Conservation (phyloP, 2,329 filamentous ascomycete genomes). For the Ophiostoma triangulosporum region DNA sequence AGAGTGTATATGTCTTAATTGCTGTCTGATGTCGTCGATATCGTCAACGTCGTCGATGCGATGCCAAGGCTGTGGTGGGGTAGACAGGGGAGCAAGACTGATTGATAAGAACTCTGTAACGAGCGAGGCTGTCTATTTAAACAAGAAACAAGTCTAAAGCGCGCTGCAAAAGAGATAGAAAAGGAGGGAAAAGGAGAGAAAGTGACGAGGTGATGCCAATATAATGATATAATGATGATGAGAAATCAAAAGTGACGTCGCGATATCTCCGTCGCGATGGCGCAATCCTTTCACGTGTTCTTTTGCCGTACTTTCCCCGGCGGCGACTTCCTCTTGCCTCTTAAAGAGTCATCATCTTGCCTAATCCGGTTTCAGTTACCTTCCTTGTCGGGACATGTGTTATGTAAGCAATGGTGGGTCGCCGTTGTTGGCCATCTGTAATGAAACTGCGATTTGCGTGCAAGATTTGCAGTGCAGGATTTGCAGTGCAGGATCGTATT, state of each 20-base stretch:
- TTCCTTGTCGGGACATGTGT: neutral
- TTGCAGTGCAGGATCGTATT: no score
- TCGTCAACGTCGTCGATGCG: neutral
- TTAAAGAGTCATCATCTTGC: no score
- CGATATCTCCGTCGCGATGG: slow-evolving; percentile 3
- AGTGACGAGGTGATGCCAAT: neutral
- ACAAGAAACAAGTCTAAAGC: neutral
- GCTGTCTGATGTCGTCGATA: neutral
- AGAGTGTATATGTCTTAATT: no score
- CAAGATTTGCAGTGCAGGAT: no score
- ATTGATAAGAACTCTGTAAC: no score
- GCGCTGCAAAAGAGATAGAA: neutral
- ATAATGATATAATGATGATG: no score
- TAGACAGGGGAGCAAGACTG: neutral
- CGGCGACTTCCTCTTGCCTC: neutral
- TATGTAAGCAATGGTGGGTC: neutral
- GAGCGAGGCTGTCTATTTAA: neutral
- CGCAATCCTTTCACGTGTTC: slow-evolving; percentile 1
- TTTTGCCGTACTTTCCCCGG: neutral
- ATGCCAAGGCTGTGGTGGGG: neutral
- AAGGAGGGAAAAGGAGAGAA: neutral
- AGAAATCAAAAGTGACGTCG: no score
- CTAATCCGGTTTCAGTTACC: slow-evolving; percentile 3
- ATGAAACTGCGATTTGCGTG: no score
- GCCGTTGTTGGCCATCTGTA: no score